phyloP scores from a whole-genome alignment of 169 alveolate species.

The Plasmodium vinckei region DNA sequence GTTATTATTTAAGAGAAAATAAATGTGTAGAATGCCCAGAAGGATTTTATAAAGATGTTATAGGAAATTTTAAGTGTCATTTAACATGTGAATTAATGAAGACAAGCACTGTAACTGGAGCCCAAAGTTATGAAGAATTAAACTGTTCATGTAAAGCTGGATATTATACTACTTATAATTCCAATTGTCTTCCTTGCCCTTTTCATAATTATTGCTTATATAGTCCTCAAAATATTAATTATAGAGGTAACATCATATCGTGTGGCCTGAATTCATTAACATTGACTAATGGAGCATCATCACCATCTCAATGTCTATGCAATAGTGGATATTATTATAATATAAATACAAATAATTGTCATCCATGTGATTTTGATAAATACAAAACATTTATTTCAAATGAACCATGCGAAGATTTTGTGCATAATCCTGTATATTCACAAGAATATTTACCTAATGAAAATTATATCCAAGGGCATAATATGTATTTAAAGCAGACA shows the following conservation, averaged over 20 bases:
- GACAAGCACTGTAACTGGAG: slow-evolving; percentile 58
- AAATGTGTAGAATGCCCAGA: slow-evolving; percentile 48
- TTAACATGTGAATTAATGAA: slow-evolving; percentile 45
- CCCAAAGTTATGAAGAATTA: slow-evolving; percentile 75
- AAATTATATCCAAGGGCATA: slow-evolving; percentile 18
- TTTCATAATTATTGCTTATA: slow-evolving; percentile 75
- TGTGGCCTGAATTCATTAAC: slow-evolving; percentile 84
- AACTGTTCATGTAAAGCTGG: slow-evolving; percentile 81
- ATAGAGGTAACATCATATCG: slow-evolving; percentile 81
- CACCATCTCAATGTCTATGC: slow-evolving; percentile 85
- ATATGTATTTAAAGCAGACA: slow-evolving; percentile 28
- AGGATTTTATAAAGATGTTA: slow-evolving; percentile 77
- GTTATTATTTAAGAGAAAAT: slow-evolving; percentile 57
- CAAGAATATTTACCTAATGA: slow-evolving; percentile 54
- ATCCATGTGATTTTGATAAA: slow-evolving; percentile 9
- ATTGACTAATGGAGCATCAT: slow-evolving; percentile 79
- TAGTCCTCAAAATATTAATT: slow-evolving; percentile 76
- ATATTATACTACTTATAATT: slow-evolving; percentile 46
- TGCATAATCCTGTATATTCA: slow-evolving; percentile 3
- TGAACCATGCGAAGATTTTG: slow-evolving; percentile 36
- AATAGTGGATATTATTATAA: slow-evolving; percentile 83
- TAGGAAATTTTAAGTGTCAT: slow-evolving; percentile 70
- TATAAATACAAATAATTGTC: slow-evolving; percentile 69
- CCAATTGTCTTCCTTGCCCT: slow-evolving; percentile 78
- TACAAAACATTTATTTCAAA: slow-evolving; percentile 20